Evolutionary conservation across 139 green algal genomes (phyloP).

Genomic region (Chlorella ohadii): DNA sequence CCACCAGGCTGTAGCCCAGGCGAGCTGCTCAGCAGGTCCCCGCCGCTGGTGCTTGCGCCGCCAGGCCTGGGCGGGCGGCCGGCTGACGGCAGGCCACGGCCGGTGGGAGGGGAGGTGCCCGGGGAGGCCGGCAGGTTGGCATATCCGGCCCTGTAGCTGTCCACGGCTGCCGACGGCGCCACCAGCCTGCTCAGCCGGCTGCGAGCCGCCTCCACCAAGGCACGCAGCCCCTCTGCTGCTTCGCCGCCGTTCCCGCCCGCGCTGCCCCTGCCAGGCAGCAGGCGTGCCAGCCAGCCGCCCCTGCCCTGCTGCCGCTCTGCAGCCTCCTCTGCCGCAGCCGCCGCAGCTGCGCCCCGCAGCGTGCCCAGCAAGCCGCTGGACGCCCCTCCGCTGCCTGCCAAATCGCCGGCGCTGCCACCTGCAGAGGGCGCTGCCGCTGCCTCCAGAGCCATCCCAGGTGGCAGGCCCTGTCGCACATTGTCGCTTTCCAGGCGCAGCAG

Average conservation of each 20-base stretch:
- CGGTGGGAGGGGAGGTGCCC: too few species aligned
- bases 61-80: too few species aligned
- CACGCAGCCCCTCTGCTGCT: background rate
- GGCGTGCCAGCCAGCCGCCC: background rate
- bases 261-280: background rate
- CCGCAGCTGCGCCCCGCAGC: background rate
- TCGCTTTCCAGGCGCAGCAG: constrained; percentile 53
- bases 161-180: background rate
- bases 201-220: background rate
- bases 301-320: background rate
- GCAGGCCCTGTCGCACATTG: constrained; percentile 29
- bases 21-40: too few species aligned
- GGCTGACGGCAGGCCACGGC: too few species aligned
- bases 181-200: background rate
- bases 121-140: too few species aligned
- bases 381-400: background rate
- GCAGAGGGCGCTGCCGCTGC: background rate
- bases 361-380: constrained; percentile 6
- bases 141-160: too few species aligned
- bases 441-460: constrained; percentile 35
- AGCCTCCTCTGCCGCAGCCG: constrained; percentile 15
- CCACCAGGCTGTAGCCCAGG: too few species aligned
- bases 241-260: background rate
- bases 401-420: background rate
- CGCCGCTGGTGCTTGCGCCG: too few species aligned